Evolutionary conservation across 805 yeast genomes (phyloP).

Genomic region (Teunomyces barrocoloradensis): DNA sequence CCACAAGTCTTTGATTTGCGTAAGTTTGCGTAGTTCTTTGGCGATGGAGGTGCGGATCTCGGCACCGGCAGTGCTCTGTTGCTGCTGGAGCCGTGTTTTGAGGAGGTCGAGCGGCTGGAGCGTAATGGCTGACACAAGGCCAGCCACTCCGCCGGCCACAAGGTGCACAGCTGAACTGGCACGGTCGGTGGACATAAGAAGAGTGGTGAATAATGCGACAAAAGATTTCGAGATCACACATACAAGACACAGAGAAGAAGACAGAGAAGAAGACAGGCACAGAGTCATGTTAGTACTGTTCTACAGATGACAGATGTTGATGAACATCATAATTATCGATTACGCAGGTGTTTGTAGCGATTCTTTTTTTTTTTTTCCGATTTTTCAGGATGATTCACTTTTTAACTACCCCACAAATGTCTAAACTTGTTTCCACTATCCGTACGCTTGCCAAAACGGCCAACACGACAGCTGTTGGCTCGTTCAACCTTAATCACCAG

Average conservation of each 20-base stretch:
- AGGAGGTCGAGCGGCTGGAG: constrained; percentile 88
- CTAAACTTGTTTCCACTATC: background rate
- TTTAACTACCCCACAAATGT: background rate
- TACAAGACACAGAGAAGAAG: too few species aligned
- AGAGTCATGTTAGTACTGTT: too few species aligned
- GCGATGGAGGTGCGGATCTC: constrained; percentile 30
- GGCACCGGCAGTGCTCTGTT: constrained; percentile 25
- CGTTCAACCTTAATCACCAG: constrained; percentile 53
- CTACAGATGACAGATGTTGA: too few species aligned
- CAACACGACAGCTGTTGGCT: constrained; percentile 39
- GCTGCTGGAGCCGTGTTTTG: constrained; percentile 78
- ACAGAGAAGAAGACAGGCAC: too few species aligned
- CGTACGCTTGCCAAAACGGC: constrained; percentile 12
- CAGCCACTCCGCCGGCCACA: constrained; percentile 80
- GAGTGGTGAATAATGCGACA: background rate
- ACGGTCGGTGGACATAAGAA: background rate
- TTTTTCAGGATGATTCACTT: background rate
- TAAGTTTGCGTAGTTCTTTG: constrained; percentile 42
- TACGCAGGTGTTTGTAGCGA: too few species aligned
- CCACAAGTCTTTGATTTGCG: constrained; percentile 63
- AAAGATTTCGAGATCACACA: too few species aligned
- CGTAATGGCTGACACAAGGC: constrained; percentile 72
- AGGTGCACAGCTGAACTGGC: constrained; percentile 47
- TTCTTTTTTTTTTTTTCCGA: too few species aligned
- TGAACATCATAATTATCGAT: too few species aligned